Base-by-base conservation (phyloP, 2,329 filamentous ascomycete genomes). In the Cercospora zeae-maydis region DNA sequence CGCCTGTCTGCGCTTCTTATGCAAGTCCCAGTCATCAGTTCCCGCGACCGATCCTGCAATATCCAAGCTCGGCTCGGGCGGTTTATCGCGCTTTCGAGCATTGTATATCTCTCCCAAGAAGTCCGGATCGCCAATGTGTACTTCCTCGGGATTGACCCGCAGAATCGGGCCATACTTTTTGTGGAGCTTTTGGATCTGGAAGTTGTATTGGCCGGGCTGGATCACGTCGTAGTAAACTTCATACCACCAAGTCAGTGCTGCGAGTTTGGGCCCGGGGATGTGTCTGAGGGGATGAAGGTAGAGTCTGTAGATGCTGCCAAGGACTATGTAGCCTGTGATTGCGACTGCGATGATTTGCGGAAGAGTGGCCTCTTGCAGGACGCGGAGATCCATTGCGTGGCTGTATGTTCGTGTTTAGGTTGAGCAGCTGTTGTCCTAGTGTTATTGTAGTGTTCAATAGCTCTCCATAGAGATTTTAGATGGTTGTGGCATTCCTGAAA, bases 181-280 rank as follows among this genome's bases (percentile, higher is more conserved):
- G 49, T 65, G 63, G 13, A 59, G 55, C 9, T 19, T 21, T 9
- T 57, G 39, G 47, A 66, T 58, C 16, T 61, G 30, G 54, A 63
- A 68, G 4, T 59, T 52, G 47, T 64, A 66, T 36, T 64, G 62
- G 19, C 66, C 66, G 3, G 55, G 55, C 5, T 42, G 30, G 9
- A 56, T 45, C 1, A 66, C 45, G 27, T 68, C 66, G 45, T 68
- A 64, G 59, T 66, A 68, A 16, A 61, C 47, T 57, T 66, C 62
- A 16, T 61, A 59, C 52, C 65, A 63, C 30, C 53, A 56, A 2
- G 76, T 76, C 16, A 74, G 67, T 9, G 75, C 76, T 13, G 74
- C 74, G 5, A 76, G 61, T 42, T 67, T 71, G 0, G 75, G 75
- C 1, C 75, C 75, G 0, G 75, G 75, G 30, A 75, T 68, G 4